phyloP scores from a whole-genome alignment of 805 yeast species.

The Kuraishia cidri region DNA sequence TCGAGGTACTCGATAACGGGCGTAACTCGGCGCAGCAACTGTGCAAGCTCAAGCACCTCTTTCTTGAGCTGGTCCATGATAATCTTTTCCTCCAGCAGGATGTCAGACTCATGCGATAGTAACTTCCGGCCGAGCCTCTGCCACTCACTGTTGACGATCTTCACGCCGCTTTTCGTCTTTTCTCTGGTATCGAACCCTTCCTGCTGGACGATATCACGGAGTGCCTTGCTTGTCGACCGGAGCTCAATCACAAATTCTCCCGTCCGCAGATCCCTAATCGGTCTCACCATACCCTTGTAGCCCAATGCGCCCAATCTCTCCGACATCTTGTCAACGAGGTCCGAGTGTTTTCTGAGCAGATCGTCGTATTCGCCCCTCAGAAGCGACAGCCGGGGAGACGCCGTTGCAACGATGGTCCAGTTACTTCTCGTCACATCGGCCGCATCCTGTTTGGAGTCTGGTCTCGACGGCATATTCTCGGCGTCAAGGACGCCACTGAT shows the following conservation, averaged over 20 bases:
- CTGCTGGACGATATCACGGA: constrained; percentile 9
- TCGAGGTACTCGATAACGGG: constrained; percentile 59
- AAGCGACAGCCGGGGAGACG: constrained; percentile 7
- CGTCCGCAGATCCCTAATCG: constrained; percentile 15
- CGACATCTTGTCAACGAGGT: constrained; percentile 4
- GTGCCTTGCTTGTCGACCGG: constrained; percentile 14
- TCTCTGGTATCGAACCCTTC: constrained; percentile 10
- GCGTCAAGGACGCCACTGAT: neutral
- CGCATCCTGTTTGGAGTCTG: constrained; percentile 11
- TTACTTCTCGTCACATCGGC: constrained; percentile 11
- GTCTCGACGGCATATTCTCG: constrained; percentile 3
- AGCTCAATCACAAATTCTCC: constrained; percentile 16
- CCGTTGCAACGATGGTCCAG: constrained; percentile 19
- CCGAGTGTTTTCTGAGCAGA: constrained; percentile 6
- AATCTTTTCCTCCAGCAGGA: constrained; percentile 43
- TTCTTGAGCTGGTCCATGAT: constrained; percentile 41
- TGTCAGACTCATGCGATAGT: constrained; percentile 33
- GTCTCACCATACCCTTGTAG: constrained; percentile 7
- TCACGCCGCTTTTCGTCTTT: constrained; percentile 15
- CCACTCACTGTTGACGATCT: constrained; percentile 40
- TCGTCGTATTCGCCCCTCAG: constrained; percentile 12
- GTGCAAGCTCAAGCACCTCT: constrained; percentile 32
- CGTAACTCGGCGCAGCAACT: constrained; percentile 36
- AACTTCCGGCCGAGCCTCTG: constrained; percentile 38
- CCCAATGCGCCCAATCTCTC: constrained; percentile 20